Base-by-base conservation (phyloP, 2,329 filamentous ascomycete genomes). In the Hypoxylon sp. region DNA sequence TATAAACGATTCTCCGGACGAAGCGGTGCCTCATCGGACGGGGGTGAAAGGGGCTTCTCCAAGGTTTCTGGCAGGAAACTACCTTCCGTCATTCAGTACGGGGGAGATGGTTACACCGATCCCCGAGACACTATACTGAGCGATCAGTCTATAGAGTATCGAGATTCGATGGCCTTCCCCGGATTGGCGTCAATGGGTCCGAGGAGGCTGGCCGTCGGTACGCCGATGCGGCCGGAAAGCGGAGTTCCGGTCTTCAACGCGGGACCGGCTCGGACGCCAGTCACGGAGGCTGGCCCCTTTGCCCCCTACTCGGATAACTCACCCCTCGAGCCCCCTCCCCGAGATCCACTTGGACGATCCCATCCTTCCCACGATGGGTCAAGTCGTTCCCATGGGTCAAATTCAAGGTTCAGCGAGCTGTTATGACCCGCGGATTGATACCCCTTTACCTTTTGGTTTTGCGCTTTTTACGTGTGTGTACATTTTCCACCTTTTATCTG, bases 41-140 rank as follows among this genome's bases (percentile, higher is more conserved):
- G 66, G 16, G 76, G 73, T 19, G 83, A 87, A 63, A 73, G 75
- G 53, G 81, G 83, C 0, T 88, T 88, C 66, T 81, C 86, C 55
- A 80, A 83, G 20, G 79, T 88, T 2, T 85, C 84, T 4, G 85
- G 85, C 54, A 78, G 79, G 62, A 88, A 87, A 63, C 67, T 88
- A 48, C 80, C 82, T 3, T 83, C 85, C 2, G 84, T 87, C 7
- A 69, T 88, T 26, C 76, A 82, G 51, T 75, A 75, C 35, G 84
- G 84, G 9, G 84, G 84, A 4, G 84, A 87, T 63, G 84, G 84
- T 1, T 87, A 83, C 67, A 76, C 77, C 13, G 82, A 82, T 62
- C 72, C 63, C 61, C 73, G 67, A 46, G 67, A 64, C 30, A 73
- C 67, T 38, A 67, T 74, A 36, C 69, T 77, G 61, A 83, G 79